Conservation (phyloP, 495 filamentous ascomycete species). For the Cryomyces minteri region DNA sequence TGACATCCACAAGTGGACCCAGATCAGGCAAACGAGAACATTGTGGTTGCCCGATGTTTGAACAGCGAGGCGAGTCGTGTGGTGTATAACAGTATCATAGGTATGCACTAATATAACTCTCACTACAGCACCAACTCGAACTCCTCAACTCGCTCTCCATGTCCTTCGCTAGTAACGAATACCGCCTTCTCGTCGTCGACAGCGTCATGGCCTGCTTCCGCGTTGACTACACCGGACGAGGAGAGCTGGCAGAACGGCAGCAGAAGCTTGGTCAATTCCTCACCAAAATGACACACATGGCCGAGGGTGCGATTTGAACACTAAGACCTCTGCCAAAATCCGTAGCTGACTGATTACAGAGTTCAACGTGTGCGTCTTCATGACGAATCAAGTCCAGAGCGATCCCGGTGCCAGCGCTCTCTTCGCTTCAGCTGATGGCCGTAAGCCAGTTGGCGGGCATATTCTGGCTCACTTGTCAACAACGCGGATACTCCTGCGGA, state of each 20-base stretch:
- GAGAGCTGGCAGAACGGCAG: conserved; percentile 59
- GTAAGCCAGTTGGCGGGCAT: conserved; percentile 60
- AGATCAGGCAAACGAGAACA: conserved; percentile 52
- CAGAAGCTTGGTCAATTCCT: conserved; percentile 59
- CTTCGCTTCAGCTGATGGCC: conserved; percentile 63
- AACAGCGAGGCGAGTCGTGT: conserved; percentile 38
- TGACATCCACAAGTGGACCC: conserved; percentile 29
- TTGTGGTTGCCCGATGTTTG: conserved; percentile 48
- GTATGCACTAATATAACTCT: no score
- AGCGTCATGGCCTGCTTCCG: conserved; percentile 67
- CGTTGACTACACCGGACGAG: conserved; percentile 56
- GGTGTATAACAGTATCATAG: not conserved
- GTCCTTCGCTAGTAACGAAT: conserved; percentile 49
- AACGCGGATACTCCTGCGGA: conserved; percentile 54
- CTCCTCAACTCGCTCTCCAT: conserved; percentile 45
- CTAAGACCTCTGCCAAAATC: not conserved
- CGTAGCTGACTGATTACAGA: conserved; percentile 24
- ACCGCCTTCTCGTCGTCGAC: conserved; percentile 57
- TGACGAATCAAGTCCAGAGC: conserved; percentile 71
- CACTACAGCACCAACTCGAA: conserved; percentile 43
- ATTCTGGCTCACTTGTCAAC: conserved; percentile 65
- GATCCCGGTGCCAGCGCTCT: conserved; percentile 66
- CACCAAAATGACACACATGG: conserved; percentile 50
- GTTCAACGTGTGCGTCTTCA: conserved; percentile 60
- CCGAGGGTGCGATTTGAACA: conserved; percentile 34